A percentile compares a stretch with the other conserved stretches of the same genome.
phyloP scores from a whole-genome alignment of 805 yeast genomes.

The Groenewaldozyma tartarivorans region DNA sequence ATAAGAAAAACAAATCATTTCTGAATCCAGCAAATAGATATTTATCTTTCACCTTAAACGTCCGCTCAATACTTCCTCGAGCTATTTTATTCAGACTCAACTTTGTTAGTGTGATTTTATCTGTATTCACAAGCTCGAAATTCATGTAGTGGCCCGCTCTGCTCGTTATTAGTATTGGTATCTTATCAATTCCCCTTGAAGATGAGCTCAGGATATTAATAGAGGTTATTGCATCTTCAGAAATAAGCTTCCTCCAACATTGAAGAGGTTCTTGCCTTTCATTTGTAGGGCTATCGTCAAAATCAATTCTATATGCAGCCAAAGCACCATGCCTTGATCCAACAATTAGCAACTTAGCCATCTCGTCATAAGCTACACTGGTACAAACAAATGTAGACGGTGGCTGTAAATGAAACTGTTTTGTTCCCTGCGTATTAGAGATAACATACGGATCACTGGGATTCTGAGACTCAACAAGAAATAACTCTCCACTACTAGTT shows the following conservation, averaged over 20 bases:
- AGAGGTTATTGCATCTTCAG: constrained; percentile 24
- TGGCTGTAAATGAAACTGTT: constrained; percentile 22
- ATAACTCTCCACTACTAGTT: constrained; percentile 11
- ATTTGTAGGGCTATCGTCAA: not conserved
- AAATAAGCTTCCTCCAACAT: constrained; percentile 15
- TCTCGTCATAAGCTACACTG: constrained; percentile 37
- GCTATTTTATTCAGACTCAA: constrained; percentile 47
- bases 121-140: constrained; percentile 3
- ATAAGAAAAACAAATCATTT: constrained; percentile 65
- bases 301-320: constrained; percentile 40
- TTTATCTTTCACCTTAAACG: constrained; percentile 25
- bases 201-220: constrained; percentile 3
- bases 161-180: constrained; percentile 15
- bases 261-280: not conserved
- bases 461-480: constrained; percentile 60
- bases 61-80: constrained; percentile 77
- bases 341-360: constrained; percentile 36
- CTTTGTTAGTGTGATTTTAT: not conserved
- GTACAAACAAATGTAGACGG: constrained; percentile 50
- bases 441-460: constrained; percentile 45
- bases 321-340: constrained; percentile 69
- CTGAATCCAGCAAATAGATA: constrained; percentile 67
- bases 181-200: too few species aligned
- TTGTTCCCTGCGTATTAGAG: constrained; percentile 25
- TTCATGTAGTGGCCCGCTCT: constrained; percentile 20